These are phyloP conservation scores for Aureobasidium namibiae DNA, from an alignment of 2,329 filamentous ascomycete species.

Conservation along the genomic window DNA sequence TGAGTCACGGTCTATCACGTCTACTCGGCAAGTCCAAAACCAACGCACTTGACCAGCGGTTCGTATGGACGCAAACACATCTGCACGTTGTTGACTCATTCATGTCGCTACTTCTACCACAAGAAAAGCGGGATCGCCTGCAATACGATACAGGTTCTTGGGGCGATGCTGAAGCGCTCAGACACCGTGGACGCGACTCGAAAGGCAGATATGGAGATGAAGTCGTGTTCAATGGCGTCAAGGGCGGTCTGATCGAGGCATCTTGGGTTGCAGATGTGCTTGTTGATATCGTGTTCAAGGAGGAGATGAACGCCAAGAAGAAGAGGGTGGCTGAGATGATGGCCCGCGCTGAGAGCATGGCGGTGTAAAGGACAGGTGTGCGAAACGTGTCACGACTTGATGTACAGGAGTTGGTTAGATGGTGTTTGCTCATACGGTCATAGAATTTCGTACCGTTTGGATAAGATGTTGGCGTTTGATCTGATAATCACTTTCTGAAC, in stretches of 20 bases:
- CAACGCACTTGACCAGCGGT: constrained; percentile 18
- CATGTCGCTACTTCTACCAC: constrained; percentile 23
- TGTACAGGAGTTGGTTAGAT: not conserved
- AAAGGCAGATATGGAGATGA: constrained; percentile 16
- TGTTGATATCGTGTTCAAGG: constrained; percentile 16
- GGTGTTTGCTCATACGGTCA: not conserved
- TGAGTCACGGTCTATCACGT: constrained; percentile 13
- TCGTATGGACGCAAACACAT: constrained; percentile 20
- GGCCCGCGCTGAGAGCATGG: not conserved
- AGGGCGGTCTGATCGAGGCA: constrained; percentile 14
- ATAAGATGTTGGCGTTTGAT: not conserved
- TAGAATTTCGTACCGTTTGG: not conserved
- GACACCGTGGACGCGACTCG: constrained; percentile 12
- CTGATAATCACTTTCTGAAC: not conserved
- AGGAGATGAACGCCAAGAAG: constrained; percentile 15
- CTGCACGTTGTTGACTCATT: constrained; percentile 25
- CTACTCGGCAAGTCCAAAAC: constrained; percentile 16
- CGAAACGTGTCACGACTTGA: not conserved
- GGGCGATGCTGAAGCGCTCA: constrained; percentile 16
- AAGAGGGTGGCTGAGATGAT: constrained; percentile 11
- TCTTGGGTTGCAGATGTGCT: constrained; percentile 16
- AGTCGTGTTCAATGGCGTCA: constrained; percentile 13
- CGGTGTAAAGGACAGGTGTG: not conserved
- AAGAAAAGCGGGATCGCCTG: constrained; percentile 23
- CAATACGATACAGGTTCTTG: constrained; percentile 21